Evolutionary conservation across 371 early-diverging fungal genomes (phyloP).

Genomic region (Apophysomyces variabilis): DNA sequence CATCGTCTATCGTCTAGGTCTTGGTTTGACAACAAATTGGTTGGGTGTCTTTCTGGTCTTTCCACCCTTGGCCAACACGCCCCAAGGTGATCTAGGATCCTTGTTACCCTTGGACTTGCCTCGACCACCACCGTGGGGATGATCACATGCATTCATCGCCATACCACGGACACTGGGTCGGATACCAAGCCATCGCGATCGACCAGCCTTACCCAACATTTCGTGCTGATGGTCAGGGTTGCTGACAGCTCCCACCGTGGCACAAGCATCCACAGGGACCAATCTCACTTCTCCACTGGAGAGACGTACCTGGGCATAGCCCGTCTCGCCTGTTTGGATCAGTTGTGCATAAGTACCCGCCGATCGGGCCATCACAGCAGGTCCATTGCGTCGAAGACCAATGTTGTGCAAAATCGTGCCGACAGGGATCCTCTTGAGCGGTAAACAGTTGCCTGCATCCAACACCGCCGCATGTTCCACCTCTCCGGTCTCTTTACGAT

Average conservation of each 20-base stretch:
- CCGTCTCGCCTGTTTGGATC: conserved; percentile 76
- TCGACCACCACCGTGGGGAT: conserved; percentile 99
- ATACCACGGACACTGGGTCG: conserved; percentile 98
- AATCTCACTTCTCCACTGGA: conserved; percentile 89
- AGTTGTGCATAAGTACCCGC: conserved; percentile 94
- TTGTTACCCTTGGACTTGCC: conserved; percentile 95
- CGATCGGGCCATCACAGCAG: conserved; percentile 84
- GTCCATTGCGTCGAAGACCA: conserved; percentile 79
- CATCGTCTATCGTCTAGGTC: conserved; percentile 67
- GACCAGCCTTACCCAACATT: conserved; percentile 93
- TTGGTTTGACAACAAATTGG: conserved; percentile 78
- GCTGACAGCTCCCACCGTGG: conserved; percentile 93
- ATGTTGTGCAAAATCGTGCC: conserved; percentile 92
- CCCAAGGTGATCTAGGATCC: conserved; percentile 94
- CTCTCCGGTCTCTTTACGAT: conserved; percentile 24
- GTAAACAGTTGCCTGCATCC: conserved; percentile 91
- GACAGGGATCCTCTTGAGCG: conserved; percentile 89
- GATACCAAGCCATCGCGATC: conserved; percentile 81
- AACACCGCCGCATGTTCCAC: conserved; percentile 60
- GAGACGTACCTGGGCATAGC: conserved; percentile 89
- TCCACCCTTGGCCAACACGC: conserved; percentile 95
- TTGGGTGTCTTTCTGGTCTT: conserved; percentile 84
- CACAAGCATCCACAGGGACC: conserved; percentile 88
- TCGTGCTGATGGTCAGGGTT: conserved; percentile 92
- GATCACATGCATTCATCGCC: conserved; percentile 99